Evolutionary conservation across 164 flowering plant genomes (phyloP), one percentile per base, ranked within the genome.

Genomic region (Vitis rotundifolia): DNA sequence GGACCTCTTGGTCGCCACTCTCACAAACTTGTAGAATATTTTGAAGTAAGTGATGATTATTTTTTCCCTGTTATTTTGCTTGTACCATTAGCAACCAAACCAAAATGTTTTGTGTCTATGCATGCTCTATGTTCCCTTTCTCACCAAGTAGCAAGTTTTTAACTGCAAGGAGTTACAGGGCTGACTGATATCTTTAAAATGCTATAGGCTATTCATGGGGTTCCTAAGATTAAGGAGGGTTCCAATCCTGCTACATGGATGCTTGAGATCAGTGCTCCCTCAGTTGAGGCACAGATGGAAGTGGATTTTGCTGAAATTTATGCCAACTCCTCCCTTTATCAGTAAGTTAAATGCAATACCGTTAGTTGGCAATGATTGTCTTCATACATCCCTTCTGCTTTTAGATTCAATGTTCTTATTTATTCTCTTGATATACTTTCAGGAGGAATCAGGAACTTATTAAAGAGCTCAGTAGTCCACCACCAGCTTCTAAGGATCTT

Each of bases 241-340:
- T 82, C 65, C 61, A 90, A 90, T 77, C 96, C 96, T 57, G 96
- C 96, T 26, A 89, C 96, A 49, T 91, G 96, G 96, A 87, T 89
- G 96, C 84, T 91, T 61, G 96, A 87, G 8, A 76, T 87, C 68
- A 86, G 68, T 64, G 31, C 88, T 61, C 64, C 86, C 49, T 64
- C 83, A 48, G 72, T 81, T 53, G 96, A 91, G 81, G 52, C 77
- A 53, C 87, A 84, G 69, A 78, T 91, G 5, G 75, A 66, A 12
- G 78, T 86, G 9, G 87, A 90, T 70, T 90, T 88, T 76, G 88
- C 88, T 0, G 83, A 87, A 18, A 72, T 82, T 49, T 87, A 83
- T 75, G 79, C 79, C 54, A 82, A 76, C 15, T 88, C 94, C 2
- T 19, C 85, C 11, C 86, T 86, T n/a, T 83, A 85, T 71, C 78